Evolutionary conservation across 2,329 filamentous ascomycete genomes (phyloP).

Genomic region (Penicillium sp.): DNA sequence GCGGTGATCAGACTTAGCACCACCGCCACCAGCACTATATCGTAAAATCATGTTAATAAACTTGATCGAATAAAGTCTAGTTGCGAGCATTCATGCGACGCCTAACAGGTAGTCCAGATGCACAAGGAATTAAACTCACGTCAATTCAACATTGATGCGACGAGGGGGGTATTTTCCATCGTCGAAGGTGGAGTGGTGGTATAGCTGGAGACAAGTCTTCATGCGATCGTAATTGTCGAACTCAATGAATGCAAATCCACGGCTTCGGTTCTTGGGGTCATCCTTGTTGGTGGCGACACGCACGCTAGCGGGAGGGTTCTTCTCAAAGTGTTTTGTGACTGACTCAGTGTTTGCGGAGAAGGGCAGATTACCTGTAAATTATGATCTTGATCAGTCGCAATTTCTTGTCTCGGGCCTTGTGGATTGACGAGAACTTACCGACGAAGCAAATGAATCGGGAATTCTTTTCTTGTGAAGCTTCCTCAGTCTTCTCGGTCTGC

Average conservation of each 20-base stretch:
- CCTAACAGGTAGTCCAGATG: background rate
- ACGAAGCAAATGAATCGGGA: slow-evolving; percentile 76
- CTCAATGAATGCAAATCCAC: slow-evolving; percentile 84
- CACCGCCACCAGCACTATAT: slow-evolving; percentile 72
- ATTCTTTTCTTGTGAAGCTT: slow-evolving; percentile 33
- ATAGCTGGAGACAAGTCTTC: slow-evolving; percentile 88
- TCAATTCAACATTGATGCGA: slow-evolving; percentile 90
- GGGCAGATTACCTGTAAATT: slow-evolving; percentile 73
- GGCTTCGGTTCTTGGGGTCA: slow-evolving; percentile 59
- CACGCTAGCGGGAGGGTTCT: slow-evolving; percentile 68
- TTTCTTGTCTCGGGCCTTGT: background rate
- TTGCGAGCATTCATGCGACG: background rate
- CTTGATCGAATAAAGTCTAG: background rate
- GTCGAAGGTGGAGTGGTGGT: slow-evolving; percentile 80
- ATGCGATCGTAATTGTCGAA: slow-evolving; percentile 84
- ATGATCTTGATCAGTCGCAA: slow-evolving; percentile 4
- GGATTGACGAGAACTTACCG: slow-evolving; percentile 46
- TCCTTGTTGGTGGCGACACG: slow-evolving; percentile 71
- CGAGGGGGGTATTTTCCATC: slow-evolving; percentile 57
- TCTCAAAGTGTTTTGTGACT: slow-evolving; percentile 74
- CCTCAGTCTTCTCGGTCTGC: background rate
- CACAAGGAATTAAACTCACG: slow-evolving; percentile 53
- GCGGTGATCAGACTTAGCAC: slow-evolving; percentile 67
- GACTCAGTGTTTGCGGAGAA: slow-evolving; percentile 72
- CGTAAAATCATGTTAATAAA: background rate